Percentiles rank a stretch among this genome's conserved stretches.
phyloP scores from a whole-genome alignment of 129 eudicot species.

The Lactuca sativa region DNA sequence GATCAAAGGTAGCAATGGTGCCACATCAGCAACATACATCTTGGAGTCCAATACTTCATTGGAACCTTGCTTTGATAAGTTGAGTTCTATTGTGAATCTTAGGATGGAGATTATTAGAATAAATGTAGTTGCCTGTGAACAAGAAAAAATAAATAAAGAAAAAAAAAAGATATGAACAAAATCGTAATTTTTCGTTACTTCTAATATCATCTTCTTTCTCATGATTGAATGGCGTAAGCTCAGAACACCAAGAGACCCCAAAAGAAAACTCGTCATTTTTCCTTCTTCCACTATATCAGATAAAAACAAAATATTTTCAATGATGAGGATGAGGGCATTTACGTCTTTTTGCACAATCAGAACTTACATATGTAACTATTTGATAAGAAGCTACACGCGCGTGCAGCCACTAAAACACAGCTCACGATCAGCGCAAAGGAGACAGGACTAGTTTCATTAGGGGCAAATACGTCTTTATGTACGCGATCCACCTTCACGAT shows the following conservation, averaged over 20 bases:
- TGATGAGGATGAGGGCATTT: no score
- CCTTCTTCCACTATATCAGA: slow-evolving; percentile 92
- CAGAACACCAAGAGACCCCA: slow-evolving; percentile 70
- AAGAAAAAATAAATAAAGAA: neutral
- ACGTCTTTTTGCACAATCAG: slow-evolving; percentile 8
- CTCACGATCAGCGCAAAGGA: slow-evolving; percentile 53
- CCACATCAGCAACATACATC: slow-evolving; percentile 49
- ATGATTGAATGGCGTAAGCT: slow-evolving; percentile 61
- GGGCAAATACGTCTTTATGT: slow-evolving; percentile 21
- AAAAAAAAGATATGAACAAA: neutral
- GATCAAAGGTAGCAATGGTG: slow-evolving; percentile 54
- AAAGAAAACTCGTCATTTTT: slow-evolving; percentile 71
- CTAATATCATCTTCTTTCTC: slow-evolving; percentile 51
- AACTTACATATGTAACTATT: slow-evolving; percentile 94
- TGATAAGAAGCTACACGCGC: slow-evolving; percentile 88
- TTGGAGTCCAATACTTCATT: slow-evolving; percentile 42
- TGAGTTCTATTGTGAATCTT: slow-evolving; percentile 68
- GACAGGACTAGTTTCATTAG: slow-evolving; percentile 23
- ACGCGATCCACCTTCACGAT: slow-evolving; percentile 49
- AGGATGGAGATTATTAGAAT: slow-evolving; percentile 57
- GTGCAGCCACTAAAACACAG: slow-evolving; percentile 52
- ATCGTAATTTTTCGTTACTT: slow-evolving; percentile 41
- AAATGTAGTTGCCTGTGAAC: slow-evolving; percentile 59
- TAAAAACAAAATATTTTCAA: slow-evolving; percentile 10
- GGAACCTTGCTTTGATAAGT: slow-evolving; percentile 78